A percentile compares a stretch with the other conserved stretches of the same genome.
Evolutionary conservation across 73 alveolate genomes (phyloP).

Genomic region (Tetrahymena thermophila): DNA sequence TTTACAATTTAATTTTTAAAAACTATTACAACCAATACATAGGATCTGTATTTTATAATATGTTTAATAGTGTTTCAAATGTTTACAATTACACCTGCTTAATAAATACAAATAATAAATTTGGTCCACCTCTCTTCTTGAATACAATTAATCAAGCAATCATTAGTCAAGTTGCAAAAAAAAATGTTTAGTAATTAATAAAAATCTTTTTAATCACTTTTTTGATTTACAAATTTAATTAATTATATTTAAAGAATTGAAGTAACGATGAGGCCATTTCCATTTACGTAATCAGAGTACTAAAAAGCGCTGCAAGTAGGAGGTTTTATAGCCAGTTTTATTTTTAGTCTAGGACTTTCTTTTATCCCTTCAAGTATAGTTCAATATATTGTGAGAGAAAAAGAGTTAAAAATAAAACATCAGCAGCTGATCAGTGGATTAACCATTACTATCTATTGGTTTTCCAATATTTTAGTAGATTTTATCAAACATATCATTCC

Average conservation of each 20-base stretch:
- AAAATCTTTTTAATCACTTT: background rate
- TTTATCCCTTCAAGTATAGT: constrained; percentile 89
- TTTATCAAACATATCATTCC: constrained; percentile 68
- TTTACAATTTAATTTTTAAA: background rate
- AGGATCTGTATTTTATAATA: background rate
- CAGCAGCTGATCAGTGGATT: constrained; percentile 85
- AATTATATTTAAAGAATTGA: background rate
- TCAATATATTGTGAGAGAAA: constrained; percentile 78
- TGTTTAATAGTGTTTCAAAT: background rate
- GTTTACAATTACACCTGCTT: background rate
- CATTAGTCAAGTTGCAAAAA: constrained; percentile 1
- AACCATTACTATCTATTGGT: constrained; percentile 81
- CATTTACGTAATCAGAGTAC: constrained; percentile 4
- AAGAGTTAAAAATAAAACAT: constrained; percentile 91
- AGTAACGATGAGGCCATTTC: constrained; percentile 14
- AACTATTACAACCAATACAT: background rate
- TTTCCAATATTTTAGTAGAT: constrained; percentile 84
- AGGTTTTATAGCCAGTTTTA: constrained; percentile 51
- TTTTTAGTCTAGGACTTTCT: constrained; percentile 86
- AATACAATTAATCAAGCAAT: constrained; percentile 19
- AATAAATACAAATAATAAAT: background rate
- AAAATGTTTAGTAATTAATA: background rate
- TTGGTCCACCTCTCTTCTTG: background rate
- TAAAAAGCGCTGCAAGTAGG: constrained; percentile 8
- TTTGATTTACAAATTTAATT: background rate